These are phyloP conservation scores for Septoria petroselini DNA, from an alignment of 2,329 filamentous ascomycete genomes.

Conservation along the genomic window DNA sequence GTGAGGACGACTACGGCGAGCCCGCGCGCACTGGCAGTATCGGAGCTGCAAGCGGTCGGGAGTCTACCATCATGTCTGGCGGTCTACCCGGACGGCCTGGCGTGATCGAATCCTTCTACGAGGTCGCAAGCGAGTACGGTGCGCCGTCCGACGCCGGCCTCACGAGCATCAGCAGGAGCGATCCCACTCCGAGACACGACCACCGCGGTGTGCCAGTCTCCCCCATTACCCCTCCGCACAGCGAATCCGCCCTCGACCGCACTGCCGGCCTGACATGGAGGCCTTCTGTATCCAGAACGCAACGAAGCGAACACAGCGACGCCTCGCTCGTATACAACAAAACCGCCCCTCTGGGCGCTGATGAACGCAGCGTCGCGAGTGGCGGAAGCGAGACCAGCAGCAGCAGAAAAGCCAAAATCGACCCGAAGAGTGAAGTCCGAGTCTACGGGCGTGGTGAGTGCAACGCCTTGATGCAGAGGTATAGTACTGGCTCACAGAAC, in stretches of 20 bases:
- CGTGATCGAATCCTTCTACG: slow-evolving; percentile 27
- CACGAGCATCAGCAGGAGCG: slow-evolving; percentile 25
- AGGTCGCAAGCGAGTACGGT: slow-evolving; percentile 25
- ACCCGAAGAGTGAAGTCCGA: slow-evolving; percentile 49
- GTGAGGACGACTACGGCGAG: slow-evolving; percentile 10
- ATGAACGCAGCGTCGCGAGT: slow-evolving; percentile 34
- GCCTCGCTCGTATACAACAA: slow-evolving; percentile 27
- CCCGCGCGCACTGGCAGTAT: slow-evolving; percentile 5
- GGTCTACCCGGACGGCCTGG: slow-evolving; percentile 21
- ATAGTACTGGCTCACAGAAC: slow-evolving; percentile 20
- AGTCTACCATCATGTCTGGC: slow-evolving; percentile 21
- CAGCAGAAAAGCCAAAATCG: slow-evolving; percentile 45
- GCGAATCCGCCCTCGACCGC: slow-evolving; percentile 26
- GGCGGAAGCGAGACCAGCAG: slow-evolving; percentile 32
- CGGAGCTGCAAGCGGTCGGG: slow-evolving; percentile 4
- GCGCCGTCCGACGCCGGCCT: slow-evolving; percentile 13
- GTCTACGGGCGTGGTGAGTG: slow-evolving; percentile 56
- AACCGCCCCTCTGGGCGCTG: slow-evolving; percentile 31
- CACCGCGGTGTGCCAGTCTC: slow-evolving; percentile 16
- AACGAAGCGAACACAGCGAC: slow-evolving; percentile 28
- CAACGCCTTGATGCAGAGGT: neutral
- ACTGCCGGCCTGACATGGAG: slow-evolving; percentile 29
- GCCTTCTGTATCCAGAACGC: slow-evolving; percentile 19
- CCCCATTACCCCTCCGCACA: slow-evolving; percentile 22
- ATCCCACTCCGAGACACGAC: slow-evolving; percentile 23